Conservation (phyloP, 2,329 filamentous ascomycete genomes). For the Cryphonectria naterciae region DNA sequence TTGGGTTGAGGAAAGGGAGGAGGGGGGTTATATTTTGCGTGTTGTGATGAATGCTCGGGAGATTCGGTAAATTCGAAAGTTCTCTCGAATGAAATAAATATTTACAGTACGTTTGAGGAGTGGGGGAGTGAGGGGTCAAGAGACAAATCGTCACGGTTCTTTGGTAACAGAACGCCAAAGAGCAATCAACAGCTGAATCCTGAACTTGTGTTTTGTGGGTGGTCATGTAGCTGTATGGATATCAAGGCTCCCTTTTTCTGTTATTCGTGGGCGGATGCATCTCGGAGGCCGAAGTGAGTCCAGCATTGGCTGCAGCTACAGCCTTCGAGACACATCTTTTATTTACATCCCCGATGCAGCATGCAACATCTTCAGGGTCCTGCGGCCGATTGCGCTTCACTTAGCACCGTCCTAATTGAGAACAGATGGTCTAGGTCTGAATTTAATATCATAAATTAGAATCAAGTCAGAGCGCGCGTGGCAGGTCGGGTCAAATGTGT, state of each 20-base stretch:
- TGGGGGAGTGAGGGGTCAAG: neutral
- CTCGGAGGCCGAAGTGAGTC: constrained; percentile 20
- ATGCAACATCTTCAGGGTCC: neutral
- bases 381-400: neutral
- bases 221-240: neutral
- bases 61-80: constrained; percentile 2
- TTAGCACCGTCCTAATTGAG: constrained; percentile 3
- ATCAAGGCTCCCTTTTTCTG: neutral
- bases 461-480: neutral
- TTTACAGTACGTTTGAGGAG: neutral
- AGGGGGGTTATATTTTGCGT: neutral
- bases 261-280: neutral
- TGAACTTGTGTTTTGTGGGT: neutral
- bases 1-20: neutral
- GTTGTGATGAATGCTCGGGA: neutral
- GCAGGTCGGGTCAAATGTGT: neutral
- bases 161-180: neutral
- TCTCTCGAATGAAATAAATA: neutral
- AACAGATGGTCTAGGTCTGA: neutral
- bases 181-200: neutral
- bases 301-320: constrained; percentile 22
- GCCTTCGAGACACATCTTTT: neutral
- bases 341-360: constrained; percentile 8
- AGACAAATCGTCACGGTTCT: neutral
- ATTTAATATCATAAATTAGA: neutral